Base-by-base conservation (phyloP, 2,329 filamentous ascomycete species). In the Monosporascus sp. region DNA sequence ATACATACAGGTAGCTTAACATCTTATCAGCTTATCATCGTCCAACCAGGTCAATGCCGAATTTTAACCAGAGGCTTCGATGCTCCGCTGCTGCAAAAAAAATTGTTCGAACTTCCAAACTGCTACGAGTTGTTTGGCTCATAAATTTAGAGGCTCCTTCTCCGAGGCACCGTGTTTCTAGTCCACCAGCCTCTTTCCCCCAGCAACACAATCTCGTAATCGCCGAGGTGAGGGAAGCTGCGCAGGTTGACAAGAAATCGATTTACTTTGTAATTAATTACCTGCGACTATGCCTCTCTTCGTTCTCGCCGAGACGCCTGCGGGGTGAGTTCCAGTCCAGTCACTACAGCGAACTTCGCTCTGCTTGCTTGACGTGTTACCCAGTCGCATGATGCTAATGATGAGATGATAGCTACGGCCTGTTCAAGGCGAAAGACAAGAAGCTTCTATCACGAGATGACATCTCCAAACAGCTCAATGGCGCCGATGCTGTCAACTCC, bases 371-470 rank as follows among this genome's bases (percentile, higher is more conserved):
- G 18, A 7, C 17, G 9, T 14, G 31, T 34, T 34, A 14, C 31
- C 31, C 5, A 5, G 31, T 34, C 31, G 55, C 50, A 39, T 36
- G 46, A 20, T 41, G 45, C 46, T 57, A 56, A 63, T 64, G 53
- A 66, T 57, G 51, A 42, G 54, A 57, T 53, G 60, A 62, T 65
- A 96, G 94, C 72, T 97, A 97, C 79, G 94, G 92, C 74, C 84
- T 99, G 72, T 91, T 99, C 79, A 97, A 99, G 82, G 89, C 93
- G 65, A 90, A 92, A 73, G 93, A 97, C 82, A 97, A 97, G 84
- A 97, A 97, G 80, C 83, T 97, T 55, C 80, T 99, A 61, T 94
- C 96, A 74, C 86, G 88, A 67, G 88, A 93, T 74, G 85, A 92
- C 68, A 74, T 96, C 58, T 81, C 83, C 51, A 80, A 84, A 58